Percentiles rank a stretch among this genome's conserved stretches.
Evolutionary conservation across 2,329 filamentous ascomycete species (phyloP).

Genomic region (Cladophialophora immunda): DNA sequence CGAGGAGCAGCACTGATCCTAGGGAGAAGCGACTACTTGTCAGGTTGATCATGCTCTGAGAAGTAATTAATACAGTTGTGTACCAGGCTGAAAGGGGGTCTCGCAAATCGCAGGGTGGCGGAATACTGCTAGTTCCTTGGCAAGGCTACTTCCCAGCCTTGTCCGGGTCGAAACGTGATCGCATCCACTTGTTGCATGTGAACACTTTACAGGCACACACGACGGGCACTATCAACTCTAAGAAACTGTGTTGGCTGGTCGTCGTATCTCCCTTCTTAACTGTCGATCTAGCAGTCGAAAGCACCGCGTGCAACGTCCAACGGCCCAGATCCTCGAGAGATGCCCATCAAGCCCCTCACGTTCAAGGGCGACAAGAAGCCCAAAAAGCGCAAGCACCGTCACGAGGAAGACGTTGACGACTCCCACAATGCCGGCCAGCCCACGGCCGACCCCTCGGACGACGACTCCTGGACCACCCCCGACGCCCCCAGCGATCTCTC

Average conservation of each 20-base stretch:
- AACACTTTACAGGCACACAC: neutral
- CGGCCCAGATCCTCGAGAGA: conserved; percentile 7
- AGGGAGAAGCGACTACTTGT: neutral
- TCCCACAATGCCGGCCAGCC: conserved; percentile 26
- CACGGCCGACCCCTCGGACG: conserved; percentile 59
- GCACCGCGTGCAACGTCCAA: too few relatives aligned
- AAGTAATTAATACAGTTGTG: too few relatives aligned
- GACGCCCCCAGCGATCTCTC: conserved; percentile 76
- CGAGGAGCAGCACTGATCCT: neutral
- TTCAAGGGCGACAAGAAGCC: conserved; percentile 97
- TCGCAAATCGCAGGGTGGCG: too few relatives aligned
- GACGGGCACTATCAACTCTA: too few relatives aligned
- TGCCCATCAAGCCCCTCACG: conserved; percentile 76
- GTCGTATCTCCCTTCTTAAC: neutral
- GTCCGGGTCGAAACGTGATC: neutral
- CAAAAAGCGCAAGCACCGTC: conserved; percentile 78
- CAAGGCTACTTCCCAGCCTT: neutral
- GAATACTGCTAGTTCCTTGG: neutral
- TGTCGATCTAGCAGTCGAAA: neutral
- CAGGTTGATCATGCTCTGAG: too few relatives aligned
- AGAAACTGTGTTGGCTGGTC: neutral
- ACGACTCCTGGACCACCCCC: conserved; percentile 92
- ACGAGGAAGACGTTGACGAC: conserved; percentile 53
- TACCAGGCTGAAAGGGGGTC: too few relatives aligned
- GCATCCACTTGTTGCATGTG: neutral